Percentiles rank a stretch among this genome's conserved stretches.
Conservation (phyloP, 768 basidiomycete species). For the Phylloporus scabripes region DNA sequence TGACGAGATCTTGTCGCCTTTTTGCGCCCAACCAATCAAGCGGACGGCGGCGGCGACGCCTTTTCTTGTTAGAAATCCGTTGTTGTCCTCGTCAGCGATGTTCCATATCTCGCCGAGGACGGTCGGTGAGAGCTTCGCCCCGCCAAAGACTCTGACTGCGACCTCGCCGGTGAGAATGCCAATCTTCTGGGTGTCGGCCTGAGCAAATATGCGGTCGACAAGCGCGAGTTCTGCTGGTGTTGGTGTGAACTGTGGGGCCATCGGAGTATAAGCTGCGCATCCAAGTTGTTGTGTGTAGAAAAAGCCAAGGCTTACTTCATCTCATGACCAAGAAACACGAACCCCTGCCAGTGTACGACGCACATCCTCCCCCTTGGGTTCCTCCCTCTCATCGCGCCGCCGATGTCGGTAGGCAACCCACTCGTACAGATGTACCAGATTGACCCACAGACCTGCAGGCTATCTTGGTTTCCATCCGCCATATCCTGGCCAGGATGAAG, state of each 20-base stretch:
- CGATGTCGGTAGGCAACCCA: constrained; percentile 53
- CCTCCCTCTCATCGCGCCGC: constrained; percentile 59
- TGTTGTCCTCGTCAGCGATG: constrained; percentile 89
- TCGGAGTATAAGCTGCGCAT: constrained; percentile 25
- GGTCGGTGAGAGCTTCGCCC: constrained; percentile 72
- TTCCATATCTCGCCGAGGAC: constrained; percentile 92
- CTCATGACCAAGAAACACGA: constrained; percentile 25
- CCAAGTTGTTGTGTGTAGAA: neutral
- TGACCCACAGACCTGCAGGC: constrained; percentile 37
- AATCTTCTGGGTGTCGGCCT: constrained; percentile 71
- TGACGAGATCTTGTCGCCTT: constrained; percentile 62
- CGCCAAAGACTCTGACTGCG: constrained; percentile 81
- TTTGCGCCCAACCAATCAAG: constrained; percentile 90
- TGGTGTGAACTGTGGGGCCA: constrained; percentile 42
- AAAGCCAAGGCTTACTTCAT: neutral
- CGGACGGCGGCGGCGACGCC: constrained; percentile 86
- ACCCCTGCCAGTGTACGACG: constrained; percentile 51
- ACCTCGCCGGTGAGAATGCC: constrained; percentile 87
- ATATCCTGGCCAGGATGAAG: constrained; percentile 68
- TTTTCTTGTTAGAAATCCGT: constrained; percentile 85
- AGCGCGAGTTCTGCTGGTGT: constrained; percentile 49
- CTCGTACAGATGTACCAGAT: neutral
- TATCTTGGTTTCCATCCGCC: constrained; percentile 77
- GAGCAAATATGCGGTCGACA: constrained; percentile 66
- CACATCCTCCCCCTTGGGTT: constrained; percentile 69